These are phyloP conservation scores for Clohesyomyces aquaticus DNA, from an alignment of 495 filamentous ascomycete species.

Conservation along the genomic window DNA sequence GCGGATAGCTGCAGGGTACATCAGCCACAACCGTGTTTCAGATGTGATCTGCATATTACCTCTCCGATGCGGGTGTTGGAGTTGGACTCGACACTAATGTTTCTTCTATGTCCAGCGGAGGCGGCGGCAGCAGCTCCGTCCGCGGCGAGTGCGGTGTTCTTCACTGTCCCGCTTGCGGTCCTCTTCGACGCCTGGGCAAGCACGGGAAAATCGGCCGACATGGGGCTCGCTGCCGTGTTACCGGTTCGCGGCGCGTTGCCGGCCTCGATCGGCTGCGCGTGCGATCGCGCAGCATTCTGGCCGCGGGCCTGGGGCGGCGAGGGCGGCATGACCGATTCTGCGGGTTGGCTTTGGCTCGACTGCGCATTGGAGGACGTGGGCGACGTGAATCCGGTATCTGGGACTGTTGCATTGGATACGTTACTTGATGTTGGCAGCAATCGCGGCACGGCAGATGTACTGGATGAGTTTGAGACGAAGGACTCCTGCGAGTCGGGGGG, in stretches of 20 bases:
- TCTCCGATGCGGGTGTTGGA: constrained; percentile 69
- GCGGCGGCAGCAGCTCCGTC: constrained; percentile 4
- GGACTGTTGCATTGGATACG: constrained; percentile 30
- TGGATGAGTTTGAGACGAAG: constrained; percentile 26
- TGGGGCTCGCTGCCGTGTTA: constrained; percentile 36
- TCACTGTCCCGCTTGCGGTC: constrained; percentile 36
- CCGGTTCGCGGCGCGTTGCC: constrained; percentile 22
- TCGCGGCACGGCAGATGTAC: constrained; percentile 20
- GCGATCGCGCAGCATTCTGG: constrained; percentile 16
- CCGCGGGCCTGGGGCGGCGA: constrained; percentile 22
- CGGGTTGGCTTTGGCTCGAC: constrained; percentile 29
- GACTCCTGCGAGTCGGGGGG: constrained; percentile 41
- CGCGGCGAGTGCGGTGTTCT: constrained; percentile 11
- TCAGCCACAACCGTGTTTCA: constrained; percentile 34
- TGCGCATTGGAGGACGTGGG: constrained; percentile 27
- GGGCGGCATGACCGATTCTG: constrained; percentile 10
- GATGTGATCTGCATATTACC: constrained; percentile 53
- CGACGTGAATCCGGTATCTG: constrained; percentile 35
- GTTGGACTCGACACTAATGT: constrained; percentile 63
- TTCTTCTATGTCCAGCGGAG: constrained; percentile 66
- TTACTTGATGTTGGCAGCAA: constrained; percentile 35
- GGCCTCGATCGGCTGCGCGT: constrained; percentile 31
- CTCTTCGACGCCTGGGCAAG: constrained; percentile 35
- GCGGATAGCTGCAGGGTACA: constrained; percentile 63
- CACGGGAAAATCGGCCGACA: constrained; percentile 33